phyloP scores from a whole-genome alignment of 2,329 filamentous ascomycete genomes.

The Penicillium sp. region DNA sequence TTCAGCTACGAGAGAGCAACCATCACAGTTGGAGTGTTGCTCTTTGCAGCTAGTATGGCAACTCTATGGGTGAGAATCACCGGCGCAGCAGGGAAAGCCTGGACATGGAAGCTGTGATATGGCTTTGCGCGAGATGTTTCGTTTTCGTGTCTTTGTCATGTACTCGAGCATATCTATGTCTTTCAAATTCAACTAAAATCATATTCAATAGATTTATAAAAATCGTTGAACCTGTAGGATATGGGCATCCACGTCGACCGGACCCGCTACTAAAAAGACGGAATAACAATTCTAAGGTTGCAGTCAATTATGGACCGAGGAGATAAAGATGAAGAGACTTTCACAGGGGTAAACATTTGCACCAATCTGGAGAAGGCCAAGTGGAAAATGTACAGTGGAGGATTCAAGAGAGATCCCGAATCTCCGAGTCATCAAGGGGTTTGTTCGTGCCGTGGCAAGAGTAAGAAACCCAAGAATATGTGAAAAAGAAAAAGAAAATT shows the following conservation, averaged over 20 bases:
- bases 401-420: conserved; percentile 4
- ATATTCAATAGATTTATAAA: not conserved
- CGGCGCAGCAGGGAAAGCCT: conserved; percentile 18
- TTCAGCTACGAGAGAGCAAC: conserved; percentile 25
- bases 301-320: not conserved
- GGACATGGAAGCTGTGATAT: conserved; percentile 24
- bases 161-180: not conserved
- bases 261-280: not conserved
- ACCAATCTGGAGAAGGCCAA: conserved; percentile 16
- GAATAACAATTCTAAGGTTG: not conserved
- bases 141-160: not conserved
- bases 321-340: not conserved
- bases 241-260: not conserved
- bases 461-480: conserved; percentile 12
- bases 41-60: conserved; percentile 27
- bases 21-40: conserved; percentile 26
- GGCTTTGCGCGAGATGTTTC: not conserved
- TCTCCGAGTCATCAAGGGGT: conserved; percentile 22
- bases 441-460: conserved; percentile 5
- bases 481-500: conserved; percentile 6
- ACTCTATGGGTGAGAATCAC: conserved; percentile 30
- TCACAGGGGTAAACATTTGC: not conserved
- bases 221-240: not conserved
- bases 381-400: conserved; percentile 20
- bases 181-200: not conserved